Percentiles rank a stretch among this genome's conserved stretches.
phyloP scores from a whole-genome alignment of 129 eudicot genomes.

The Saposhnikovia divaricata region DNA sequence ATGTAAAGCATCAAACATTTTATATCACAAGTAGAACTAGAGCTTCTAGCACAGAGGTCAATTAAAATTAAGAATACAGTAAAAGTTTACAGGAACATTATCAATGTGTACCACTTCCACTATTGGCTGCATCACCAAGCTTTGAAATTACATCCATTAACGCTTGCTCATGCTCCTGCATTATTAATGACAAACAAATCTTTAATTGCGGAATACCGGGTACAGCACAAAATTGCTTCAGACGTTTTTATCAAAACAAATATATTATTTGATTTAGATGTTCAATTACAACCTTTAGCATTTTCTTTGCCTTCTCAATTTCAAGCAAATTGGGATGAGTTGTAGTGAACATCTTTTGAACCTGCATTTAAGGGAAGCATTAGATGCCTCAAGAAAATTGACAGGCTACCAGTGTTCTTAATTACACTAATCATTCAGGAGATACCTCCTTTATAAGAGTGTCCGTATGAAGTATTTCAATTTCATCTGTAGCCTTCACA shows the following conservation, averaged over 20 bases:
- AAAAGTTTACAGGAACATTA: neutral
- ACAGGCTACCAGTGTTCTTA: neutral
- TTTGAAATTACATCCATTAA: slow-evolving; percentile 58
- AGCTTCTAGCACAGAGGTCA: neutral
- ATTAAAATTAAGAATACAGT: neutral
- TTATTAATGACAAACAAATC: neutral
- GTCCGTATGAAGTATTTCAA: slow-evolving; percentile 69
- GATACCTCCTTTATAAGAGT: slow-evolving; percentile 75
- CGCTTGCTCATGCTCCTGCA: slow-evolving; percentile 85
- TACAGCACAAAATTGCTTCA: neutral
- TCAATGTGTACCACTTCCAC: slow-evolving; percentile 49
- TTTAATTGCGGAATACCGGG: neutral
- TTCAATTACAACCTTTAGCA: slow-evolving; percentile 38
- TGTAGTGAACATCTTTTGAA: slow-evolving; percentile 64
- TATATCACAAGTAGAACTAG: neutral
- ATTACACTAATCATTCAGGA: neutral
- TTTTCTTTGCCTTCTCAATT: slow-evolving; percentile 85
- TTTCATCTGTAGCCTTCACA: slow-evolving; percentile 62
- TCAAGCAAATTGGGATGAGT: slow-evolving; percentile 67
- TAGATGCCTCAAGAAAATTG: neutral
- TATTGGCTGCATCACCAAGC: slow-evolving; percentile 63
- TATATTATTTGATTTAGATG: neutral
- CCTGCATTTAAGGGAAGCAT: slow-evolving; percentile 31
- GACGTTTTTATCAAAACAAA: neutral
- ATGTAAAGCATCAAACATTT: neutral